Base-by-base conservation (phyloP, 2,329 filamentous ascomycete species). In the Leptodontidium sp. region DNA sequence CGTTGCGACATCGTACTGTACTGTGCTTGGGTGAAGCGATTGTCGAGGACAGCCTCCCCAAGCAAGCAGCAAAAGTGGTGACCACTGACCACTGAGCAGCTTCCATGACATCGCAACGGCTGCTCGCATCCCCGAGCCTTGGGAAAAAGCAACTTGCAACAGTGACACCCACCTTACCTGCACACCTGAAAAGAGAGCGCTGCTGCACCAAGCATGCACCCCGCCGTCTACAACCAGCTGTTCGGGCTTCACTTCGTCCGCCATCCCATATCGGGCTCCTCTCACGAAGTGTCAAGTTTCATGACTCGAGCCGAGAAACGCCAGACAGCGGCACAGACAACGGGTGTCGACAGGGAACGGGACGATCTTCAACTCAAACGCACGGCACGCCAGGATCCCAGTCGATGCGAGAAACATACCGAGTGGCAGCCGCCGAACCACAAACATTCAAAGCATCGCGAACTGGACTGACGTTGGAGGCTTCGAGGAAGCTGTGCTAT, bases 211-310 rank as follows among this genome's bases (percentile, higher is more conserved):
- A 38, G 35, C 32, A 43, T 68, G 71, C 71, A 65, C 24, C 24
- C 50, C 43, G 61, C 69, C 66, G 67, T 70, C 50, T 43, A 50
- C 35, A 61, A 43, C 52, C 38, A 64, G 17, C 57, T 49, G 9
- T 64, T 64, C 59, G 50, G 65, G 59, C 61, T 64, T 66, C 66
- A 55, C 63, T 62, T 47, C 47, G 24, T 62, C 62, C 35, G n/a
- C 38, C 38, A 8, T 12, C 69, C 43, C 63, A 32, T 55, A 49
- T 69, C 64, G 67, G 68, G 68, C 58, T 66, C 64, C 66, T 38
- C 40, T 66, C 66, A 57, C 45, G 66, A 67, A 67, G 45, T 71
- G 66, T 68, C 71, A 68, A 68, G 69, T 72, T 72, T 71, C 65
- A 72, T 72, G 66, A 70, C 67, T 69, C 64, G 59, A 68, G 63